Evolutionary conservation across 768 basidiomycete species (phyloP).

Genomic region (Trametes elegans): DNA sequence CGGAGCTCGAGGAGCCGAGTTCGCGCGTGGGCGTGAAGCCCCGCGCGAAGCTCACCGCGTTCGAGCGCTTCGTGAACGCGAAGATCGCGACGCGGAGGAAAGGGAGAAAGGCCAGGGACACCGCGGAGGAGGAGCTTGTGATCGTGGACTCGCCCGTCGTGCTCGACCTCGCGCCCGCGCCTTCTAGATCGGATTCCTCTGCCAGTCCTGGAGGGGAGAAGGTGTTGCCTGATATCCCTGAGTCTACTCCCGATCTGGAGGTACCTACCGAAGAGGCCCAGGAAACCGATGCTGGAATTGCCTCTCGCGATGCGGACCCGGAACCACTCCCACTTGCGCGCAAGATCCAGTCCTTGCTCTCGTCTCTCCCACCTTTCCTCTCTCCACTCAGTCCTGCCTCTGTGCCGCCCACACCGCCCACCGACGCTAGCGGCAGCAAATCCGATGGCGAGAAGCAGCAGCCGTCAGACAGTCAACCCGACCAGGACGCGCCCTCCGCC

Average conservation of each 20-base stretch:
- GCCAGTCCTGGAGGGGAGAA: neutral
- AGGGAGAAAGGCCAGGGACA: conserved; percentile 16
- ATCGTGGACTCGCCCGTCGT: neutral
- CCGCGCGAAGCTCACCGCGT: conserved; percentile 16
- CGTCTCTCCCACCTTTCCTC: conserved; percentile 39
- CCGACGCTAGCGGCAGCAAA: conserved; percentile 11
- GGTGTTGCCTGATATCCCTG: conserved; percentile 2
- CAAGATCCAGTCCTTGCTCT: conserved; percentile 51
- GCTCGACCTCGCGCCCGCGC: neutral
- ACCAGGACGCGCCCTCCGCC: conserved; percentile 30
- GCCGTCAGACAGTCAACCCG: conserved; percentile 14
- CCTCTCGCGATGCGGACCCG: conserved; percentile 24
- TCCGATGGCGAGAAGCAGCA: conserved; percentile 5
- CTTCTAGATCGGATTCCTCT: neutral
- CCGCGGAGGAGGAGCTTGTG: neutral
- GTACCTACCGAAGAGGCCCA: neutral
- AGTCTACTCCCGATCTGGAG: neutral
- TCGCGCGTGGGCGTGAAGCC: conserved; percentile 1
- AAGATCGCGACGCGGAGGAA: conserved; percentile 8
- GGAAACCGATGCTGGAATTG: conserved; percentile 12
- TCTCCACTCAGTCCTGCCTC: conserved; percentile 19
- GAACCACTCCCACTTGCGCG: conserved; percentile 47
- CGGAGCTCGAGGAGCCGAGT: no score
- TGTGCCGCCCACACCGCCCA: conserved; percentile 8
- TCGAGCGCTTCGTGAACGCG: conserved; percentile 26